Evolutionary conservation across 2,329 filamentous ascomycete genomes (phyloP).

Genomic region (Blastomyces parvus): DNA sequence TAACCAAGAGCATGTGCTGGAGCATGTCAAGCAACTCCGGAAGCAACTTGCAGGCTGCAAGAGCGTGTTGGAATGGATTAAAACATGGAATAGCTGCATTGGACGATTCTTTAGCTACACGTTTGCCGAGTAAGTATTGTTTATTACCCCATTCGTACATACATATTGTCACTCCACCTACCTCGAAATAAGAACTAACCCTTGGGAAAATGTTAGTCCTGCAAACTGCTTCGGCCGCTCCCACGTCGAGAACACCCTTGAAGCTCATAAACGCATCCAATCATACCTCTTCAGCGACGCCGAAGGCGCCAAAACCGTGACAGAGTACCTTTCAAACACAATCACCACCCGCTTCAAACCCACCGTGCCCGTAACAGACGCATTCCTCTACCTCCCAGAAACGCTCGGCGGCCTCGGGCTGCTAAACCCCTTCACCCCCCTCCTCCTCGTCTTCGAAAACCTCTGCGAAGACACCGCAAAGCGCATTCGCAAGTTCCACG

Average conservation of each 20-base stretch:
- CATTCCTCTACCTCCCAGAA: conserved; percentile 41
- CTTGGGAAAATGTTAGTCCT: conserved; percentile 18
- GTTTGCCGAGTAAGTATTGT: conserved; percentile 34
- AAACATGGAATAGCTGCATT: conserved; percentile 48
- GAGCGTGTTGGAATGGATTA: conserved; percentile 46
- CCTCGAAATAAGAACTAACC: background rate
- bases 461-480: conserved; percentile 20
- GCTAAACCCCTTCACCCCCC: conserved; percentile 39
- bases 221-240: conserved; percentile 42
- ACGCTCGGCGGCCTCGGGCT: conserved; percentile 40
- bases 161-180: too few relatives aligned
- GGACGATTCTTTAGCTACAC: conserved; percentile 44
- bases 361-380: conserved; percentile 33
- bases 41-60: conserved; percentile 35
- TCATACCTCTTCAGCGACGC: conserved; percentile 35
- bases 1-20: conserved; percentile 30
- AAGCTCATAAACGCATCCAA: conserved; percentile 41
- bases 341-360: conserved; percentile 43
- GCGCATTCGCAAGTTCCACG: conserved; percentile 20
- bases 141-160: too few relatives aligned
- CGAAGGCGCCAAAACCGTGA: conserved; percentile 26
- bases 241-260: conserved; percentile 42
- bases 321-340: conserved; percentile 41
- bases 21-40: conserved; percentile 34
- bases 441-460: conserved; percentile 31